Evolutionary conservation across 257 asterid genomes (phyloP), one percentile per base, ranked within the genome.

Genomic region (Jaltomata sinuosa): DNA sequence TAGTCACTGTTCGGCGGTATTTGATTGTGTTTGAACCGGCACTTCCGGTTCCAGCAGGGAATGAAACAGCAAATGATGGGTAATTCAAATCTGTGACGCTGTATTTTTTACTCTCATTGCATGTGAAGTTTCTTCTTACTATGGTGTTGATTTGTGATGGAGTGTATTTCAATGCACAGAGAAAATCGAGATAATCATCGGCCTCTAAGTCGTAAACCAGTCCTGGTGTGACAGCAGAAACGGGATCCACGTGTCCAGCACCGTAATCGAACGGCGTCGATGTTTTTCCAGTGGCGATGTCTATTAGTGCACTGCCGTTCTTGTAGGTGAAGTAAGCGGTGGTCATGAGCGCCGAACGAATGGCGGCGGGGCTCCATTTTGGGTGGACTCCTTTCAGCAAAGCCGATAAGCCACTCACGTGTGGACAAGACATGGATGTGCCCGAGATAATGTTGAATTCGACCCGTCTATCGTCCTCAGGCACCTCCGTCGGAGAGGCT

Each of bases 221-320:
- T 5, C 98, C 99, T 0, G 99, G 98, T 76, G 94, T 71, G 27
- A 93, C 89, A 40, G 98, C 99, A 0, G 99, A 79, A 4, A 92
- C 89, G 21, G 99, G 99, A 87, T 96, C 93, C 89, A 94, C 99
- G 86, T 96, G 98, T 27, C 98, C 98, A 0, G 99, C 86, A 0
- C 99, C 98, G 18, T 93, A 92, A 79, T 92, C 98, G 50, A 88
- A 94, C 68, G 98, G 91, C 1, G 98, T 94, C 4, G 98, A 90
- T 21, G 97, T 90, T 47, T 91, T 84, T 3, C 99, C 97, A 0
- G 98, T 96, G 10, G 97, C 88, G 0, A 89, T 84, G 5, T 96
- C 98, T 52, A 85, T 87, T 42, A 94, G 59, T 7, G 76, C 14
- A 19, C 88, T 78, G 1, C 98, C 98, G 8, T 90, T 89, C 27